Evolutionary conservation across 2,329 filamentous ascomycete genomes (phyloP), one percentile per base, ranked within the genome.

Genomic region (Sordariomycetes sp.): DNA sequence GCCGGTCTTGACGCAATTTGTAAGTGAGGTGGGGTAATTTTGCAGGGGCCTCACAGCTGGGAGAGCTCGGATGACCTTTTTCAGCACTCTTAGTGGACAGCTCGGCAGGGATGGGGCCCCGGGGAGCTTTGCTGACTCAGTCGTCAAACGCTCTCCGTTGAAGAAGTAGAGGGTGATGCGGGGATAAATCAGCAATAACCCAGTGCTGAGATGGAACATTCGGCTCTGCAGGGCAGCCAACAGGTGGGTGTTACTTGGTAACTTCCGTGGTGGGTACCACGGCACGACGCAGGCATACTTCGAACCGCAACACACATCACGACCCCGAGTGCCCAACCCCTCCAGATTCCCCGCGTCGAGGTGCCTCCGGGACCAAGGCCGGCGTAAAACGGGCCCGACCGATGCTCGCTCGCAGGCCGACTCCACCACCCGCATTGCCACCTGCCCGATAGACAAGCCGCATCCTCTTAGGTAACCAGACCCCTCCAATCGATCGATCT

Each of bases 1-100:
- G 53, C 15, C 17, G 12, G 5, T n/a, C n/a, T 56, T 56, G 54
- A 56, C 54, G 54, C 54, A 56, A 56, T 56, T 56, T 48, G 17
- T 10, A 12, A 25, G 54, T n/a, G 24, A 51, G 42, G 54, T 56
- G 42, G 42, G 42, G 42, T 51, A 55, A 34, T 56, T 17, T 15
- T 15, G 39, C 17, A 56, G 24, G 28, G 28, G 25, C 22, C 22
- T 39, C 12, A 3, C 10, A 3, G 36, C 36, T 39, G 45, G n/a
- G n/a, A n/a, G 8, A 24, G 45, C 8, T 22, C 45, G 22, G 39
- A 35, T 56, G 42, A 56, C 39, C 39, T 45, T 56, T 56, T 48
- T 2, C n/a, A 32, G 24, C 25, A 10, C 25, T 51, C 45, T 56
- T 20, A 56, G 42, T 56, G 42, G 54, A 15, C 39, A 24, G 24